Percentiles rank a stretch among this genome's conserved stretches.
These are phyloP conservation scores for Rhizoclosmatium globosum DNA, from an alignment of 192 early-diverging fungal species.

Conservation along the genomic window DNA sequence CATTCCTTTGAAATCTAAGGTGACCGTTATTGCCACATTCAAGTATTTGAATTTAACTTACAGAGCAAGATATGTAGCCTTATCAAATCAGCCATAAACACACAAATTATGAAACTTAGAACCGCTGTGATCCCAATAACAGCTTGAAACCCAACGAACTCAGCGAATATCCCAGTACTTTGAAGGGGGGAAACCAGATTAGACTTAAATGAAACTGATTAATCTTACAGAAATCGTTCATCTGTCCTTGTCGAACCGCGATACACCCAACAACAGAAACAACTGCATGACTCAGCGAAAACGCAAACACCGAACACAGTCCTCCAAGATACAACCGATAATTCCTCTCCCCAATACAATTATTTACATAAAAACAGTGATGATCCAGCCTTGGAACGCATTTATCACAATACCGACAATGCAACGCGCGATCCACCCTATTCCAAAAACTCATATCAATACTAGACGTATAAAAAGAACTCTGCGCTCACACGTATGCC, in stretches of 20 bases:
- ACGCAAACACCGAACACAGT: neutral
- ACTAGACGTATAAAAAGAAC: neutral
- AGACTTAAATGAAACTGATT: neutral
- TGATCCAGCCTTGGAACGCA: constrained; percentile 58
- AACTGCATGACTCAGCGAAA: constrained; percentile 4
- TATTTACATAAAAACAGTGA: constrained; percentile 62
- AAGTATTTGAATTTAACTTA: neutral
- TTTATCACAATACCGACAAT: constrained; percentile 62
- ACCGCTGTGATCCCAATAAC: constrained; percentile 15
- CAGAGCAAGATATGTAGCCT: constrained; percentile 48
- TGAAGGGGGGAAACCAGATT: neutral
- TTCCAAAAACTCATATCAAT: neutral
- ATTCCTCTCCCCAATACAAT: constrained; percentile 57
- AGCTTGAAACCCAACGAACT: constrained; percentile 14
- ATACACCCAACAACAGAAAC: constrained; percentile 16
- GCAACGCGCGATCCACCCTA: constrained; percentile 42
- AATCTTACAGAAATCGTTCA: neutral
- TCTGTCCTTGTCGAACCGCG: neutral
- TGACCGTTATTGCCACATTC: neutral
- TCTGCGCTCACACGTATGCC: constrained; percentile 6
- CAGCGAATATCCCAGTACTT: neutral
- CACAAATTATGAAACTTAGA: constrained; percentile 16
- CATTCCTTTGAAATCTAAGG: constrained; percentile 46
- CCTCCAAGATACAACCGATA: constrained; percentile 42
- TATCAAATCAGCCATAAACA: constrained; percentile 46